Evolutionary conservation across 83 land plant species (phyloP), one percentile per base, ranked within the genome.

Genomic region (Thuja plicata): DNA sequence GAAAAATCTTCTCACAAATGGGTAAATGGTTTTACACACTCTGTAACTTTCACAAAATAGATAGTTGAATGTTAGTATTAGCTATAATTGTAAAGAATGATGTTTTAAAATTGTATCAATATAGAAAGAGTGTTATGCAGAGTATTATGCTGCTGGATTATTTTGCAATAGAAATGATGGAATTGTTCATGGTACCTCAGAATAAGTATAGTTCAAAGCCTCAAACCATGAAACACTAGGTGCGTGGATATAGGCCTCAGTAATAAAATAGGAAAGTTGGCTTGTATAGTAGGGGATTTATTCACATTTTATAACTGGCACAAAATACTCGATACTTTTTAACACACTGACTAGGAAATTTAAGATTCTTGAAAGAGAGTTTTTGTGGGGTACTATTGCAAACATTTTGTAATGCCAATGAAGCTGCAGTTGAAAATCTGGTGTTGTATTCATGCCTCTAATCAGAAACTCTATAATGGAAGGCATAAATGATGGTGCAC

Each of bases 361-460:
- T 8, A 71, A 71, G 12, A 82, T 2, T 82, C 85, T 45, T 2
- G 27, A 79, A 79, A 43, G 27, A 82, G 54, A 82, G 43, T n/a
- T n/a, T n/a, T n/a, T n/a, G n/a, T n/a, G n/a, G n/a, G n/a, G n/a
- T n/a, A n/a, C n/a, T n/a, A n/a, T 96, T 97, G 91, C 99, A 98
- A 82, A 98, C 95, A 90, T 96, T 96, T 88, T 95, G 94, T 86
- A 98, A 94, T n/a, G 99, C 98, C 92, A 96, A 43, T 57, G 98
- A 91, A 40, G 99, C 99, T 88, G 97, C 95, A 86, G 99, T 95
- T 54, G 99, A 96, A 83, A 95, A 88, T 97, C 99, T 85, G 93
- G 98, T 81, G 96, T 91, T 84, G 85, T 82, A 74, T 93, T 55
- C 92, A 98, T 93, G 88, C 99, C 97, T 86, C 89, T 94, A 62